Evolutionary conservation across 169 alveolate genomes (phyloP), one percentile per base, ranked within the genome.

Genomic region (Babesia gibsoni): DNA sequence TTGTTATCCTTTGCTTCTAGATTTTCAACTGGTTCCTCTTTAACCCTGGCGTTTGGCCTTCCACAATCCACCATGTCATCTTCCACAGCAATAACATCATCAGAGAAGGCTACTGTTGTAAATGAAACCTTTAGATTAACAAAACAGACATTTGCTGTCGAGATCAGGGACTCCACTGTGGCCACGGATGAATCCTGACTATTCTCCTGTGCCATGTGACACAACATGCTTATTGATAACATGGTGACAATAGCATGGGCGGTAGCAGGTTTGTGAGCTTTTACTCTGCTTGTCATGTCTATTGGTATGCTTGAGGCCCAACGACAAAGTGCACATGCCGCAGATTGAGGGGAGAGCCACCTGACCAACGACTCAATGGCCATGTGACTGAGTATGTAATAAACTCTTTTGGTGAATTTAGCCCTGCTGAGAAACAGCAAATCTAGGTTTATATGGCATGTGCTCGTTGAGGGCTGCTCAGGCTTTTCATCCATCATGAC

Each of bases 231-330:
- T 20, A 48, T 32, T 1, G 68, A 42, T 12, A 74, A 56, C 52
- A 52, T 49, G 6, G 67, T 39, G 56, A 74, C 53, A 4, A 66
- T 61, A 27, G 67, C 35, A 7, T 72, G 39, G 7, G 79, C 77
- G 16, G 70, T 65, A 2, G 66, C 77, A 18, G 57, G 67, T 32
- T 74, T 67, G 39, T 74, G 56, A 39, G 77, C 20, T 23, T 61
- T 65, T 29, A 74, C 70, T 8, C 70, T 29, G 72, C 81, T 67
- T 3, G 63, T 57, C 29, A 67, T 64, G 61, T 74, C 84, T 3
- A 52, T 58, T 10, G 84, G 84, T 12, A 74, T 52, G 20, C 69
- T 52, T 0, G 84, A 67, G 16, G 77, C 72, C 72, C 72, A 61
- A 6, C 72, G 56, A 33, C 58, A 61, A 3, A 61, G 36, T 12